Percentiles rank a stretch among this genome's conserved stretches.
These are phyloP conservation scores for Phytophthora cryptogea DNA, from an alignment of 352 stramenopile species.

Conservation along the genomic window DNA sequence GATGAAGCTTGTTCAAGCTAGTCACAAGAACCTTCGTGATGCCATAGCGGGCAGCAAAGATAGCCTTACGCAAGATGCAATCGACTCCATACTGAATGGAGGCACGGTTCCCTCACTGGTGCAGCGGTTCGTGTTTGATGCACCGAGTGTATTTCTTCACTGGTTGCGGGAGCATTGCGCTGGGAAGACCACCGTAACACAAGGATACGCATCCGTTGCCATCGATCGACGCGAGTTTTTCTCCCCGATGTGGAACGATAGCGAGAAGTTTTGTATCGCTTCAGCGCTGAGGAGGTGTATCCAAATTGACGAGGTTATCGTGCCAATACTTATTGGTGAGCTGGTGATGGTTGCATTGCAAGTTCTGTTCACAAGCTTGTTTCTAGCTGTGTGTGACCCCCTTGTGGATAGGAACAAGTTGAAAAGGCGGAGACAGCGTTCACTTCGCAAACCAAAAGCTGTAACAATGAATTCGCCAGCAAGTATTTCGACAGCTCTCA, in stretches of 20 bases:
- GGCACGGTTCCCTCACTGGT: conserved; percentile 41
- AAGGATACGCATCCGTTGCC: conserved; percentile 4
- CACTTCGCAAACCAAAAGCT: not conserved
- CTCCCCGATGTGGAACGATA: conserved; percentile 27
- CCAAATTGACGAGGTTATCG: conserved; percentile 11
- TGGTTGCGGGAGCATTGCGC: conserved; percentile 43
- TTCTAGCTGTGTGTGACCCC: conserved; percentile 11
- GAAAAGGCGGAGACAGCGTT: conserved; percentile 18
- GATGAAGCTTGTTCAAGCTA: conserved; percentile 30
- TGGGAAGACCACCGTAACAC: not conserved
- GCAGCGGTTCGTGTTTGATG: conserved; percentile 58
- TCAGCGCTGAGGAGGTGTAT: conserved; percentile 5
- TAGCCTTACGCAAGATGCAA: conserved; percentile 24
- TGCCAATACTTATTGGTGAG: conserved; percentile 15
- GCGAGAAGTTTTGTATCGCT: conserved; percentile 14
- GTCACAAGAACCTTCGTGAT: conserved; percentile 36
- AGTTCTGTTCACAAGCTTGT: conserved; percentile 23
- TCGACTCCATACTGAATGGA: conserved; percentile 47
- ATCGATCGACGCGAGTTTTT: conserved; percentile 37
- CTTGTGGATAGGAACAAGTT: not conserved
- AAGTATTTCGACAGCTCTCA: conserved; percentile 3
- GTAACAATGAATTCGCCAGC: not conserved
- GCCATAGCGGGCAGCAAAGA: conserved; percentile 4
- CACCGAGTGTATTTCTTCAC: conserved; percentile 44
- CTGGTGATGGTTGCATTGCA: conserved; percentile 20